These are phyloP conservation scores for Trichoderma sp. DNA, from an alignment of 2,329 filamentous ascomycete species.

Conservation along the genomic window DNA sequence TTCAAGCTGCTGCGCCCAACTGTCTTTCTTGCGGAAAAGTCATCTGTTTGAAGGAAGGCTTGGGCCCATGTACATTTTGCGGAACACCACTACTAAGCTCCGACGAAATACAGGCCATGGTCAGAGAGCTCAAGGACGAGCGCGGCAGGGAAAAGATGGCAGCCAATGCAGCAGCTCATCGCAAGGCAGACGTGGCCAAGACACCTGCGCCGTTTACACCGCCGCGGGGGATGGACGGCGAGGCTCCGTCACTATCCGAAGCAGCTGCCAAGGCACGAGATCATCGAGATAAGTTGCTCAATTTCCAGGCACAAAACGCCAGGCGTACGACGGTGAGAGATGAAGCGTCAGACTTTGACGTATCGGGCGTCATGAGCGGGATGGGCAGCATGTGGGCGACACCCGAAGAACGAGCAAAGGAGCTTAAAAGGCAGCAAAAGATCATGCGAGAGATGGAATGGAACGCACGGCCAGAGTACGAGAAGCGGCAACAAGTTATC, in stretches of 20 bases:
- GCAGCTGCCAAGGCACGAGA: slow-evolving; percentile 67
- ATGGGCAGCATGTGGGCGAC: slow-evolving; percentile 70
- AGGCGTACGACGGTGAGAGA: slow-evolving; percentile 80
- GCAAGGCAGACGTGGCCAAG: slow-evolving; percentile 61
- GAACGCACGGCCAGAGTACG: slow-evolving; percentile 79
- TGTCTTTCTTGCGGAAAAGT: slow-evolving; percentile 92
- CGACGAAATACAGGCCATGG: slow-evolving; percentile 78
- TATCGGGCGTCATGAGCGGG: slow-evolving; percentile 43
- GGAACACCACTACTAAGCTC: slow-evolving; percentile 67
- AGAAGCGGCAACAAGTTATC: slow-evolving; percentile 80
- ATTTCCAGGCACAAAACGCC: slow-evolving; percentile 83
- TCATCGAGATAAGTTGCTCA: slow-evolving; percentile 76
- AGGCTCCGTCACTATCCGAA: slow-evolving; percentile 43
- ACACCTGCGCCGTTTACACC: slow-evolving; percentile 59
- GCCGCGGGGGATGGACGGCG: slow-evolving; percentile 36
- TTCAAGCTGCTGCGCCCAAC: slow-evolving; percentile 89
- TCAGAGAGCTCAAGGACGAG: slow-evolving; percentile 77
- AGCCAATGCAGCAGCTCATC: slow-evolving; percentile 69
- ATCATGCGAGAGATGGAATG: slow-evolving; percentile 82
- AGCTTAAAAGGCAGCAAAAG: slow-evolving; percentile 83
- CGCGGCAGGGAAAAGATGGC: slow-evolving; percentile 83
- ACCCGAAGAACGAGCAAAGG: slow-evolving; percentile 75
- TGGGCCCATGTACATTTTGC: slow-evolving; percentile 93
- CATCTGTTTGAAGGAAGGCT: slow-evolving; percentile 87
- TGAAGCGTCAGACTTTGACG: slow-evolving; percentile 67